These are phyloP conservation scores for Mycena albidolilacea DNA, from an alignment of 768 basidiomycete genomes.

Conservation along the genomic window DNA sequence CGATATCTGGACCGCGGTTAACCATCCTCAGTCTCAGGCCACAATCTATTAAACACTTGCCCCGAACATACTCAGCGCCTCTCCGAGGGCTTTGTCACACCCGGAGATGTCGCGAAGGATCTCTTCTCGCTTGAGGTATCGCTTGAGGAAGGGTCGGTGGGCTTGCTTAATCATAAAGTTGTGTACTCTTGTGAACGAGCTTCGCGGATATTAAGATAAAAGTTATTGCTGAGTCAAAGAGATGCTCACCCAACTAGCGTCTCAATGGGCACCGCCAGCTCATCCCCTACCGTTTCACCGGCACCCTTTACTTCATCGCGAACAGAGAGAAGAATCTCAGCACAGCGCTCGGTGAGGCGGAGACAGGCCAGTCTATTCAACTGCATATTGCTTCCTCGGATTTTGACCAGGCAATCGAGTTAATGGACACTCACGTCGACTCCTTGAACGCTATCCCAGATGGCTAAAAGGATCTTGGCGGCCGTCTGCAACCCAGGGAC, in stretches of 20 bases:
- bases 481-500: constrained; percentile 66
- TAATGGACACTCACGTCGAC: constrained; percentile 64
- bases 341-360: constrained; percentile 74
- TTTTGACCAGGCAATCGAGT: neutral
- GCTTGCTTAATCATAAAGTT: constrained; percentile 60
- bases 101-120: constrained; percentile 66
- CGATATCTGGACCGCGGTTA: constrained; percentile 42
- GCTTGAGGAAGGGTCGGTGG: constrained; percentile 80
- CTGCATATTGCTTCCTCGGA: constrained; percentile 48
- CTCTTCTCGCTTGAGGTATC: constrained; percentile 84
- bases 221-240: neutral
- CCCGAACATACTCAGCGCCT: constrained; percentile 72
- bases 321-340: constrained; percentile 68
- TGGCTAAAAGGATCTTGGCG: constrained; percentile 61
- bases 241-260: constrained; percentile 59
- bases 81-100: constrained; percentile 69
- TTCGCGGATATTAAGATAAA: constrained; percentile 8
- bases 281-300: constrained; percentile 56
- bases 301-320: constrained; percentile 66
- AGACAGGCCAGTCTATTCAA: constrained; percentile 71
- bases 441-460: constrained; percentile 69
- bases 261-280: constrained; percentile 62
- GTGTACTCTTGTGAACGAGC: constrained; percentile 32
- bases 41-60: constrained; percentile 48
- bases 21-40: constrained; percentile 4